Evolutionary conservation across 2,329 filamentous ascomycete species (phyloP).

Genomic region (Periconia sp.): DNA sequence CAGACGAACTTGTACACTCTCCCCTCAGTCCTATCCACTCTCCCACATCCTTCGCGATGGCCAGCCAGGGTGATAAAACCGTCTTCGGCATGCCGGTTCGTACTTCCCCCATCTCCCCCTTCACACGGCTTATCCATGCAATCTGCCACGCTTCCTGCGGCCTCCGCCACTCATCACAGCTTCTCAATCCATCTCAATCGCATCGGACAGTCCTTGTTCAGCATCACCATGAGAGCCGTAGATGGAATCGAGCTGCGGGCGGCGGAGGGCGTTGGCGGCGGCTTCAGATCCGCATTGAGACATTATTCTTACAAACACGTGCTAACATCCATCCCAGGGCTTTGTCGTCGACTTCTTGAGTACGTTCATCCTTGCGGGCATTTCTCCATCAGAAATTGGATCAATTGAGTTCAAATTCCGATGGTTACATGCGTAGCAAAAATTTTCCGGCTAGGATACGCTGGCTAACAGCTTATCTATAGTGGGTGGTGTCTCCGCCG

Average conservation of each 20-base stretch:
- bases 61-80: slow-evolving; percentile 55
- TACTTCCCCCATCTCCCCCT: slow-evolving; percentile 5
- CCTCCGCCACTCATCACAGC: slow-evolving; percentile 17
- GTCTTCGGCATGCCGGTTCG: slow-evolving; percentile 55
- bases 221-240: slow-evolving; percentile 16
- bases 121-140: slow-evolving; percentile 9
- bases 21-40: slow-evolving; percentile 32
- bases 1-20: slow-evolving; percentile 14
- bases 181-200: slow-evolving; percentile 31
- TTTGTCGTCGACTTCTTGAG: slow-evolving; percentile 99
- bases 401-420: slow-evolving; percentile 25
- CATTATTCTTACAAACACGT: slow-evolving; percentile 16
- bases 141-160: slow-evolving; percentile 17
- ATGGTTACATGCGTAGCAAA: slow-evolving; percentile 11
- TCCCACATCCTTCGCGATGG: slow-evolving; percentile 36
- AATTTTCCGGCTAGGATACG: slow-evolving; percentile 10
- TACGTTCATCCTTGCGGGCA: slow-evolving; percentile 60
- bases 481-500: slow-evolving; percentile 99
- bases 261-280: slow-evolving; percentile 18
- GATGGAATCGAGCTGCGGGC: slow-evolving; percentile 22
- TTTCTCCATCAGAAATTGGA: slow-evolving; percentile 18
- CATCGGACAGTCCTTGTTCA: slow-evolving; percentile 18
- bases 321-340: slow-evolving; percentile 59
- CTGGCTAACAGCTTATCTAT: slow-evolving; percentile 49
- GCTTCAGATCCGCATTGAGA: slow-evolving; percentile 17